A percentile compares a stretch with the other conserved stretches of the same genome.
phyloP scores from a whole-genome alignment of 2,329 filamentous ascomycete species.

The Botrytis fragariae region DNA sequence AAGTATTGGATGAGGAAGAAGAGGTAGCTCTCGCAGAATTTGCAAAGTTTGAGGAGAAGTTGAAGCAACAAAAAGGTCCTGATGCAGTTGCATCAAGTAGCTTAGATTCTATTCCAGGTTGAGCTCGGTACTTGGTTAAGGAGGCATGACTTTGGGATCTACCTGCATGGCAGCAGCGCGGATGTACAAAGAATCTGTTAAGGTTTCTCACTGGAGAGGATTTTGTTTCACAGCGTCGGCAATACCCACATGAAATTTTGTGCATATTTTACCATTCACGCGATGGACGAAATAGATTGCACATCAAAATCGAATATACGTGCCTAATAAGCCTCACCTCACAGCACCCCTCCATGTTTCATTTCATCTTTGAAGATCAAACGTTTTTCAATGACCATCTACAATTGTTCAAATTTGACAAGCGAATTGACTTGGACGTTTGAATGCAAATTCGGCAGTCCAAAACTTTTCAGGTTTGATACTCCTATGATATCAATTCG shows the following conservation, averaged over 20 bases:
- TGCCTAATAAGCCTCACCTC: not conserved
- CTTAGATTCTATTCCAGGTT: slow-evolving; percentile 32
- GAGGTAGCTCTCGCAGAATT: slow-evolving; percentile 85
- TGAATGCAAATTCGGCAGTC: not conserved
- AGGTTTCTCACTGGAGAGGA: slow-evolving; percentile 2
- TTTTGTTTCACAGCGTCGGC: slow-evolving; percentile 28
- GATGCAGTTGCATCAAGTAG: slow-evolving; percentile 31
- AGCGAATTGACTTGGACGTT: not conserved
- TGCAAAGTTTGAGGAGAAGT: slow-evolving; percentile 88
- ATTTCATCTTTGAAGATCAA: not conserved
- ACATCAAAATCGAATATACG: not conserved
- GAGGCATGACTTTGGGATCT: not conserved
- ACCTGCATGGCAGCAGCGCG: slow-evolving; percentile 1
- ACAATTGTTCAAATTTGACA: not conserved
- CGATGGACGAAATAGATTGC: not conserved
- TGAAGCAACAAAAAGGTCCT: slow-evolving; percentile 53
- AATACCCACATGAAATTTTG: slow-evolving; percentile 30
- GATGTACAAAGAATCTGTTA: slow-evolving; percentile 13
- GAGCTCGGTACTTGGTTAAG: slow-evolving; percentile 17
- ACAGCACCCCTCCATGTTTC: not conserved
- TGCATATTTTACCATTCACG: slow-evolving; percentile 4
- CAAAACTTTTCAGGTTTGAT: not conserved
- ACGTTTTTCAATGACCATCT: not conserved
- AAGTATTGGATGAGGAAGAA: slow-evolving; percentile 89
- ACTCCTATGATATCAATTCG: not conserved